These are phyloP conservation scores for Trichophyton mentagrophytes DNA, from an alignment of 2,329 filamentous ascomycete species.

Conservation along the genomic window DNA sequence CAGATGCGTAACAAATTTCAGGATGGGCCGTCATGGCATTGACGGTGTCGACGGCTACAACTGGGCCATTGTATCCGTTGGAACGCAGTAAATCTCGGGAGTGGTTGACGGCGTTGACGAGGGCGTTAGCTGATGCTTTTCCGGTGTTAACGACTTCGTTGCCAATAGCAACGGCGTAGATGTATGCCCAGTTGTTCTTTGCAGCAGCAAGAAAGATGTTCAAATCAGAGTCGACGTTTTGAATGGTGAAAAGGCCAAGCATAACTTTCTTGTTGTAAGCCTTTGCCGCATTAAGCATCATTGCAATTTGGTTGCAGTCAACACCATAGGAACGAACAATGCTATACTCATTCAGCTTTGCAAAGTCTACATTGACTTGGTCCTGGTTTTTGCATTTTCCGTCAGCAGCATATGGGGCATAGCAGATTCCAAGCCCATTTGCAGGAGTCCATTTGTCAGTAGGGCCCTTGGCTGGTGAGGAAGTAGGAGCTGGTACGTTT, in stretches of 20 bases:
- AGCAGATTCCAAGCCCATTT: constrained; percentile 39
- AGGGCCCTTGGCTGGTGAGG: not conserved
- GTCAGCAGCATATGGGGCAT: constrained; percentile 45
- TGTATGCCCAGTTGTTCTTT: constrained; percentile 50
- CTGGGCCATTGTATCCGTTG: constrained; percentile 56
- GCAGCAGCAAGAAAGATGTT: constrained; percentile 48
- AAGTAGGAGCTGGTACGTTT: not conserved
- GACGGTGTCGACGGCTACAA: constrained; percentile 73
- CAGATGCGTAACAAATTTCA: constrained; percentile 56
- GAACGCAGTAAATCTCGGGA: constrained; percentile 47
- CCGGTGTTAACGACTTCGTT: constrained; percentile 68
- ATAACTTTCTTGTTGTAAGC: constrained; percentile 57
- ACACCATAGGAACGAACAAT: constrained; percentile 66
- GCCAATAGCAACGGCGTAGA: constrained; percentile 63
- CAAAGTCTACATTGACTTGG: constrained; percentile 54
- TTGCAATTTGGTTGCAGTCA: constrained; percentile 60
- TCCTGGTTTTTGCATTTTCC: constrained; percentile 53
- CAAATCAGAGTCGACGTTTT: constrained; percentile 45
- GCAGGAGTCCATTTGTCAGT: not conserved
- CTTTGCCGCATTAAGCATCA: constrained; percentile 50
- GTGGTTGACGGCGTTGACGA: constrained; percentile 37
- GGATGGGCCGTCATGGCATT: constrained; percentile 53
- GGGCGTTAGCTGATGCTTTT: constrained; percentile 36
- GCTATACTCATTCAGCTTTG: constrained; percentile 44
- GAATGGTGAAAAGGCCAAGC: constrained; percentile 58